Evolutionary conservation across 1,139 yeast genomes (phyloP), one percentile per base, ranked within the genome.

Genomic region (Blastobotrys petasosporus): DNA sequence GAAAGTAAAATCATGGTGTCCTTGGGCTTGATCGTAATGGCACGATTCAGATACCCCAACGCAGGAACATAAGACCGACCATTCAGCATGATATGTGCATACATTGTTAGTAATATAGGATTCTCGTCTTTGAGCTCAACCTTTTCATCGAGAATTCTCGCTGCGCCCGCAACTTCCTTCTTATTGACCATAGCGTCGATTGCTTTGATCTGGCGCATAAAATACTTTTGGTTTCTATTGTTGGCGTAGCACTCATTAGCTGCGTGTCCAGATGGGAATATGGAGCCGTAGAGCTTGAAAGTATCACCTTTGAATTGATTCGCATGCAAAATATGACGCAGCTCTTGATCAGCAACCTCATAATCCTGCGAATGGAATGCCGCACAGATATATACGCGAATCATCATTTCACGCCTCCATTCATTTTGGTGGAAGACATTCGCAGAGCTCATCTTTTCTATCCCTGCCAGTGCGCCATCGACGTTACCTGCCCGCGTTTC

Each of bases 201-300:
- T 0, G 95, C 94, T 60, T 90, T 92, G 54, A 90, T 71, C 57
- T 90, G 97, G 53, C 98, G 79, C 50, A 92, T 68, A 54, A 90
- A 80, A 62, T 81, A 92, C 63, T 92, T 92, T 58, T 90, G 97
- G 58, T 87, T 92, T 50, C 85, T 85, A 37, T 86, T 80, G 44
- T 83, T 81, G 41, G 86, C 80, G 60, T 82, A 82, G 5, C 75
- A 69, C 33, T 76, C 82, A 61, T 77, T 70, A 11, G 80, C 75
- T 11, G 71, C 70, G 8, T 70, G 65, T 1, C 90, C 85, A 0
- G 94, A 78, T 2, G 82, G 69, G 50, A 82, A 79, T 43, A 86
- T 74, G 42, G 83, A 76, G 57, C 83, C 66, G 61, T 86, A 87
- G 30, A 87, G 64, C 50, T 81, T 78, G 55, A 80, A 74, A 0